A percentile compares a stretch with the other conserved stretches of the same genome.
These are phyloP conservation scores for Juglanconis sp. DNA, from an alignment of 2,329 filamentous ascomycete species.

Conservation along the genomic window DNA sequence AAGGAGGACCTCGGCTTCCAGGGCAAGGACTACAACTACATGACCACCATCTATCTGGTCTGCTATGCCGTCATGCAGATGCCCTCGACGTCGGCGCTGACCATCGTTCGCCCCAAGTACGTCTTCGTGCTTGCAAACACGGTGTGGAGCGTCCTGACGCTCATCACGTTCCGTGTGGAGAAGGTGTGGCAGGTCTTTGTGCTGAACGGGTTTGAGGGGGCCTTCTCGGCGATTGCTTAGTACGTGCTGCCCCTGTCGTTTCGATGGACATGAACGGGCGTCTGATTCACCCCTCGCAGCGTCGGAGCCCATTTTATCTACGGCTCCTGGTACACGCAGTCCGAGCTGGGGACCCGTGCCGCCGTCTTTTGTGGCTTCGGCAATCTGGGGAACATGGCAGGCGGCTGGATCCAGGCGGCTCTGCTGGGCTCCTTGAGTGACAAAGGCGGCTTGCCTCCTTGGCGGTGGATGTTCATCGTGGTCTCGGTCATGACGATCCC, in stretches of 20 bases:
- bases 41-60: conserved; percentile 33
- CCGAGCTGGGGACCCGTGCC: conserved; percentile 38
- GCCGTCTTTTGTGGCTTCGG: conserved; percentile 40
- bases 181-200: conserved; percentile 42
- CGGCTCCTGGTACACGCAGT: conserved; percentile 41
- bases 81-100: conserved; percentile 36
- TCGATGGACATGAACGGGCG: too few relatives aligned
- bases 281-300: conserved; percentile 17
- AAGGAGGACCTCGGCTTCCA: conserved; percentile 34
- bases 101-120: conserved; percentile 32
- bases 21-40: conserved; percentile 39
- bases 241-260: conserved; percentile 20
- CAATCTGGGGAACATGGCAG: conserved; percentile 41
- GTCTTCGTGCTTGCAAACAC: conserved; percentile 40
- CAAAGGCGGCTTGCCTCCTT: conserved; percentile 33
- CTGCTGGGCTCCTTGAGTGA: conserved; percentile 34
- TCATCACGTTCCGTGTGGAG: conserved; percentile 39
- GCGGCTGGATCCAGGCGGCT: conserved; percentile 43
- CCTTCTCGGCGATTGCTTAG: conserved; percentile 41
- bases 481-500: conserved; percentile 40
- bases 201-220: conserved; percentile 41
- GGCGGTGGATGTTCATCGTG: conserved; percentile 42
- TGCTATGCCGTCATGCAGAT: conserved; percentile 43
- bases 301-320: conserved; percentile 43
- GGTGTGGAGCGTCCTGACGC: conserved; percentile 40